Base-by-base conservation (phyloP, 345 rosid genomes). In the Dipteronia sinensis region DNA sequence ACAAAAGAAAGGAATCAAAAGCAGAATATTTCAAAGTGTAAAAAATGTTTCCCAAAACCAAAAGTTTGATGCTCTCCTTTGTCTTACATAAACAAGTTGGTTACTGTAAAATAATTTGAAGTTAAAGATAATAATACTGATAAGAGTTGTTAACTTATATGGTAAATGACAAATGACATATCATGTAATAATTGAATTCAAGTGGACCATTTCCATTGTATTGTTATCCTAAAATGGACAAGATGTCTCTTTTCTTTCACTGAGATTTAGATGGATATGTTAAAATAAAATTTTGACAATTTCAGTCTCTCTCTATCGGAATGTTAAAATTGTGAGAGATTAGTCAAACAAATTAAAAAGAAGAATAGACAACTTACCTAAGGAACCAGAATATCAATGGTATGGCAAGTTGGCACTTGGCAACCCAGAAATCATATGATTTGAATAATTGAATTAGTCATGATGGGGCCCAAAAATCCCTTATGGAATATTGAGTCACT, bases 161-260 rank as follows among this genome's bases (percentile, higher is more conserved):
- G 64, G 53, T 51, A 31, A 46, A 51, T 71, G 76, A 34, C 38
- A 78, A 34, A 34, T 77, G 72, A 68, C 27, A 12, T 47, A 25
- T 25, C 22, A 70, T 70, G 59, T 27, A 25, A 51, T 34, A 38
- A 51, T 49, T 49, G 61, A 49, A 65, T 46, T 65, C 49, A 40
- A 10, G 71, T 66, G 66, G 29, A 34, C 56, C 65, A 46, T 22
- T 27, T 44, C 11, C 19, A 17, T 11, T 17, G 13, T 34, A 3
- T 19, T 74, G 49, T 29, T 65, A 16, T 65, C 5, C 53, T 51
- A 31, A 34, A 65, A 27, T 47, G 59, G 61, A 73, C 40, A 25
- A 49, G n/a, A 65, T 19, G 19, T 64, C 15, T 9, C 70, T 23
- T 74, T 34, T 10, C 44, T 42, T 3, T 15, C 20, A 16, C 27